Evolutionary conservation across 1,284 basidiomycete genomes (phyloP), one percentile per base, ranked within the genome.

Genomic region (Fomes fomentarius): DNA sequence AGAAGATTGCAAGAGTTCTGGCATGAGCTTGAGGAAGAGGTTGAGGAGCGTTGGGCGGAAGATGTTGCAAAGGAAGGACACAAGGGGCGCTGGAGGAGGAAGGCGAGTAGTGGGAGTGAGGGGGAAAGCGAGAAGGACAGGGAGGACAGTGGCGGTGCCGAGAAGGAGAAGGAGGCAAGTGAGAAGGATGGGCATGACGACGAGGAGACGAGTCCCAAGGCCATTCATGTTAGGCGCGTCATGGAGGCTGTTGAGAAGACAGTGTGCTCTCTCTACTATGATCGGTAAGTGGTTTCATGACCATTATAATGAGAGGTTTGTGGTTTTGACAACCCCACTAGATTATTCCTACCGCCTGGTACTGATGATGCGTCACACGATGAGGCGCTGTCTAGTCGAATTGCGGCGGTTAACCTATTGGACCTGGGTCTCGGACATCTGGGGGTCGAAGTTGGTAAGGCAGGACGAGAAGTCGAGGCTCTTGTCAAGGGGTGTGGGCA

Each of bases 321-420:
- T n/a, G n/a, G n/a, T n/a, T n/a, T 31, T 22, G 17, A 11, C 21
- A 4, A 21, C 2, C 14, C 3, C 28, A 11, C 45, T 37, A 87
- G 85, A 42, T 66, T 91, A 19, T 91, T 89, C 66, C 75, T 82
- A 2, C 85, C 84, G 1, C 74, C 83, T 2, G 79, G 78, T 0
- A 87, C 91, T 0, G 90, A 93, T 57, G 94, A 97, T 66, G 77
- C 83, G 0, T 87, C 85, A 1, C 93, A 95, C 65, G 94, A 98
- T 65, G 92, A 93, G 64, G 89, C 93, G 0, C 75, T 98, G 3
- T 85, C 93, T 0, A 93, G 87, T 62, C 84, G 94, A 4, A 88
- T 98, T 21, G 92, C 93, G 10, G 95, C 94, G 0, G 77, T 98
- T 39, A 95, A 96, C 64, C 83, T 94, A 76, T 76, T 97, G 0